These are phyloP conservation scores for Geranomyces variabilis DNA, from an alignment of 192 early-diverging fungal genomes.

Conservation along the genomic window DNA sequence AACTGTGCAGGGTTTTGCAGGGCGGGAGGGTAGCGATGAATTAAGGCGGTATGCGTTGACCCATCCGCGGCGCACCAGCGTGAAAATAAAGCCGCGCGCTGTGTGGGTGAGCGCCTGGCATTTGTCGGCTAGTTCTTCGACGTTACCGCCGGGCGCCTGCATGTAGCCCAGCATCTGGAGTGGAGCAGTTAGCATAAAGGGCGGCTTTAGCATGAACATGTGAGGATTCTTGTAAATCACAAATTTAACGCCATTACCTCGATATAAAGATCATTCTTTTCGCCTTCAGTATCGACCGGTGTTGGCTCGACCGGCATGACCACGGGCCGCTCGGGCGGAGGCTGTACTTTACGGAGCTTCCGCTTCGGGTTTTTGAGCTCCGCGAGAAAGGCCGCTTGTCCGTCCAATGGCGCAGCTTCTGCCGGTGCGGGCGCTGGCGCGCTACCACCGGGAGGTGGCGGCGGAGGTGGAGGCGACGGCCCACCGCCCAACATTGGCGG, in stretches of 20 bases:
- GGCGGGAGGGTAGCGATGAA: slow-evolving; percentile 13
- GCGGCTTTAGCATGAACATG: background rate
- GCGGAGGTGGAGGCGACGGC: slow-evolving; percentile 24
- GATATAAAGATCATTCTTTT: slow-evolving; percentile 51
- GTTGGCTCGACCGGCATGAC: slow-evolving; percentile 7
- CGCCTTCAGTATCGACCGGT: slow-evolving; percentile 26
- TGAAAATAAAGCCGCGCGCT: slow-evolving; percentile 53
- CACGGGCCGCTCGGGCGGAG: slow-evolving; percentile 11
- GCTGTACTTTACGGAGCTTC: slow-evolving; percentile 40
- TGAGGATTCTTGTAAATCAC: too few relatives aligned
- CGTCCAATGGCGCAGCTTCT: slow-evolving; percentile 23
- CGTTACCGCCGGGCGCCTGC: slow-evolving; percentile 58
- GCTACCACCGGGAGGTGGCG: slow-evolving; percentile 1
- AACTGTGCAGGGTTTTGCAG: slow-evolving; percentile 32
- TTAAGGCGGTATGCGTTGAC: slow-evolving; percentile 43
- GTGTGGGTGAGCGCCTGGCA: slow-evolving; percentile 41
- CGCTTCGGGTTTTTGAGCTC: slow-evolving; percentile 43
- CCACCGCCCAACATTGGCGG: slow-evolving; percentile 38
- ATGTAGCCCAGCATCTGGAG: slow-evolving; percentile 56
- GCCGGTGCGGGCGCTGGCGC: slow-evolving; percentile 31
- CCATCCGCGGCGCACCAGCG: slow-evolving; percentile 56
- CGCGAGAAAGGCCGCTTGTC: slow-evolving; percentile 27
- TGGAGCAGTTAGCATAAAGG: background rate
- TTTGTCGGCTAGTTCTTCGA: slow-evolving; percentile 53
- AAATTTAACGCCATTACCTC: slow-evolving; percentile 29